Percentiles rank a stretch among this genome's conserved stretches.
Conservation (phyloP, 2,329 filamentous ascomycete species). For the Arthroderma sp. region DNA sequence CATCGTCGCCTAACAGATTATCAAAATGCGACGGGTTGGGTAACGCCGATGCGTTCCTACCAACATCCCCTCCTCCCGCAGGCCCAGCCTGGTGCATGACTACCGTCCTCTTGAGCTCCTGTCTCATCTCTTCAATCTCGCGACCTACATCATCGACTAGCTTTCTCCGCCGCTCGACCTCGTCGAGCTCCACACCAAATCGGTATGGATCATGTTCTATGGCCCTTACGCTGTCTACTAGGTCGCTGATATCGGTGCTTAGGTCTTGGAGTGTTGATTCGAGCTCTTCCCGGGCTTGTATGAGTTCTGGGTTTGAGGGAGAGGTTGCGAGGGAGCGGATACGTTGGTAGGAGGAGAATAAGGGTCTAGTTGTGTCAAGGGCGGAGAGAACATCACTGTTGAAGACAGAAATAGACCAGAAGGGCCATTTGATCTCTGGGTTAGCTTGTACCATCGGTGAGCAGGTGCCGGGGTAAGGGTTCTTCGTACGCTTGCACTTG, state of each 20-base stretch:
- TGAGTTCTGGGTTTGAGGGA: constrained; percentile 55
- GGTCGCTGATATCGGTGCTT: constrained; percentile 74
- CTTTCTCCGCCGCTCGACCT: constrained; percentile 65
- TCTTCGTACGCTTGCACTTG: constrained; percentile 33
- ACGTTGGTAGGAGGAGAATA: constrained; percentile 89
- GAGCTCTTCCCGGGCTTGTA: constrained; percentile 58
- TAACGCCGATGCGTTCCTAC: constrained; percentile 32
- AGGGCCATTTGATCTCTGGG: not conserved
- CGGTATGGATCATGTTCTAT: constrained; percentile 77
- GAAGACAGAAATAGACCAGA: not conserved
- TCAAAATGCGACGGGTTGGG: constrained; percentile 49
- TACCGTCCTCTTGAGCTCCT: constrained; percentile 52
- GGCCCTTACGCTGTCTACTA: constrained; percentile 72
- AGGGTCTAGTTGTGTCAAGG: constrained; percentile 64
- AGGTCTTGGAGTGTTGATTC: constrained; percentile 62
- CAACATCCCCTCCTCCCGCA: constrained; percentile 32
- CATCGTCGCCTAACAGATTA: constrained; percentile 22
- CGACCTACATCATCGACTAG: constrained; percentile 80
- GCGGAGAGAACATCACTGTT: constrained; percentile 75
- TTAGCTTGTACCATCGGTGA: constrained; percentile 1
- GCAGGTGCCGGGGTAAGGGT: too few species aligned
- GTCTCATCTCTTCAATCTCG: constrained; percentile 80
- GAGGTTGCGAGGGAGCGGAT: constrained; percentile 75
- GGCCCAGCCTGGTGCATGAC: constrained; percentile 13
- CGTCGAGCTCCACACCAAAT: constrained; percentile 71